Percentiles rank a stretch among this genome's conserved stretches.
Evolutionary conservation across 2,329 filamentous ascomycete species (phyloP).

Genomic region (Zymoseptoria passerinii): DNA sequence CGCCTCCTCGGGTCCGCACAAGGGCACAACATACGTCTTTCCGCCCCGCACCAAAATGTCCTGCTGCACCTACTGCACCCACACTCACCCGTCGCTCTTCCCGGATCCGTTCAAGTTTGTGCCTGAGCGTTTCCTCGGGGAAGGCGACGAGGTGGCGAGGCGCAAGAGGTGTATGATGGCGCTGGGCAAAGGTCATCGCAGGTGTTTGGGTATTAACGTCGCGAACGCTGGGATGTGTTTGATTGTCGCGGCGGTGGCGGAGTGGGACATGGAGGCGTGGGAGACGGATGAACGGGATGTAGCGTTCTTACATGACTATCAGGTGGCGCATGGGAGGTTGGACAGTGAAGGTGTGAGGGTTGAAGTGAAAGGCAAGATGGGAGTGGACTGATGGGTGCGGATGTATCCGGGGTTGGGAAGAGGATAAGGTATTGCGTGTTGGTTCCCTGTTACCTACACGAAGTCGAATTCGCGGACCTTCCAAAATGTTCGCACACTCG

Average conservation of each 20-base stretch:
- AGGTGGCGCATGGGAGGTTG: slow-evolving; percentile 5
- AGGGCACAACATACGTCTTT: slow-evolving; percentile 10
- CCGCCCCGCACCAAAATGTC: slow-evolving; percentile 23
- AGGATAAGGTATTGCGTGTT: neutral
- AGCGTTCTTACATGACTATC: slow-evolving; percentile 5
- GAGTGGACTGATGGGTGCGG: neutral
- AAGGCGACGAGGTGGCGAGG: neutral
- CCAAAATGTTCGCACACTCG: too few species aligned
- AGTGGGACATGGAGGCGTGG: slow-evolving; percentile 3
- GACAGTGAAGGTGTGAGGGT: slow-evolving; percentile 3
- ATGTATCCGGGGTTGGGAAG: neutral
- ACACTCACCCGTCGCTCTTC: slow-evolving; percentile 28
- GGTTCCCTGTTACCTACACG: neutral
- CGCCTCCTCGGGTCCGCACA: slow-evolving; percentile 24
- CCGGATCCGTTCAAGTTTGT: slow-evolving; percentile 24
- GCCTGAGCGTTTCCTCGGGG: slow-evolving; percentile 30
- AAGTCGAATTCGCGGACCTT: too few species aligned
- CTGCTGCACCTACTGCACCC: slow-evolving; percentile 27
- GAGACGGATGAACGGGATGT: slow-evolving; percentile 5
- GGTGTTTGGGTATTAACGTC: slow-evolving; percentile 3
- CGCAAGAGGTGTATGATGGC: slow-evolving; percentile 4
- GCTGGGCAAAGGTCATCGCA: slow-evolving; percentile 3
- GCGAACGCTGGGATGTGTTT: slow-evolving; percentile 5
- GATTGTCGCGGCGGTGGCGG: neutral
- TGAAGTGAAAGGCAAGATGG: slow-evolving; percentile 1